Percentiles rank a stretch among this genome's conserved stretches.
Conservation (phyloP, 192 early-diverging fungal genomes). For the Chytriomyces confervae region DNA sequence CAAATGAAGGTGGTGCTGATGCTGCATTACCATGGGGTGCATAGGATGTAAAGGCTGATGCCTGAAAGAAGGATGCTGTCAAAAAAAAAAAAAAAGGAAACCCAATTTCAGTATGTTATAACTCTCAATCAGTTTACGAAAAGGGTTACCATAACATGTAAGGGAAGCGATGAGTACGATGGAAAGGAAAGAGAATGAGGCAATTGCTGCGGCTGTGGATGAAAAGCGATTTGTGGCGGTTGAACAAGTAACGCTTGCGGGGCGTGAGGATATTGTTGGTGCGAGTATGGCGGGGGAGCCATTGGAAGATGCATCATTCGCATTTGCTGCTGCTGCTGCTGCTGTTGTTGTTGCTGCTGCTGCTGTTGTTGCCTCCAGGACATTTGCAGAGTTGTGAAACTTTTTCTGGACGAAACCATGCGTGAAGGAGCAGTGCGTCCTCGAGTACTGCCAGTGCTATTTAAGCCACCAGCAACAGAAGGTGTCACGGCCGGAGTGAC, state of each 20-base stretch:
- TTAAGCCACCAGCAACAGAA: no score
- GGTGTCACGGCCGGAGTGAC: no score
- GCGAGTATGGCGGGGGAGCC: not conserved
- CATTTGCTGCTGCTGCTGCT: not conserved
- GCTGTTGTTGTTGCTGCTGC: conserved; percentile 12
- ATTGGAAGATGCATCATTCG: conserved; percentile 5
- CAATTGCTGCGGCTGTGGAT: not conserved
- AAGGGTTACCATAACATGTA: not conserved
- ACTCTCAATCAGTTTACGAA: not conserved
- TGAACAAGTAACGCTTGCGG: conserved; percentile 10
- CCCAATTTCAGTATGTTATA: not conserved
- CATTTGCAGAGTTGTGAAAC: conserved; percentile 14
- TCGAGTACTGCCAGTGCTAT: no score
- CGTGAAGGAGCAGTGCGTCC: not conserved
- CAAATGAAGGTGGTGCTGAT: no score
- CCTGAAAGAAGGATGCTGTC: not conserved
- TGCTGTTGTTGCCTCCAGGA: conserved; percentile 11
- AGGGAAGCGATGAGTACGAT: no score
- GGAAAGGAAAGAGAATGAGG: not conserved
- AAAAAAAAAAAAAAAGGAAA: not conserved
- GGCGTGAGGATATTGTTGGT: conserved; percentile 10
- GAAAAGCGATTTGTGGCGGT: not conserved
- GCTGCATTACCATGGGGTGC: not conserved
- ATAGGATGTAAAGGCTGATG: conserved; percentile 1
- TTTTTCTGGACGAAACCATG: conserved; percentile 11